Conservation (phyloP, 495 filamentous ascomycete genomes). For the Xylaria acuta region DNA sequence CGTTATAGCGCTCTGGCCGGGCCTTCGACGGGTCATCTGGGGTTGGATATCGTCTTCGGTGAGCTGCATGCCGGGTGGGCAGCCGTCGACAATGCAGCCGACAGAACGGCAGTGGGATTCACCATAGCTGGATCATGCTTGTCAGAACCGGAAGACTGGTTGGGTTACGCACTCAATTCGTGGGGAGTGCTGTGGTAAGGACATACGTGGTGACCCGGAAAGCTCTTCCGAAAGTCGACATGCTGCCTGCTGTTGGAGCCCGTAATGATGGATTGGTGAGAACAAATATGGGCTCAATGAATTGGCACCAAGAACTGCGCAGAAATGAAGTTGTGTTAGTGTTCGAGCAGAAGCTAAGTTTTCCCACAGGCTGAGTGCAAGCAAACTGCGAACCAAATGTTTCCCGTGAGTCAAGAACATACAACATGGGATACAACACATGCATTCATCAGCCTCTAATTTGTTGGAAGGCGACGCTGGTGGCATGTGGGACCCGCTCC, state of each 20-base stretch:
- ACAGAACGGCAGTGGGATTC: slow-evolving; percentile 93
- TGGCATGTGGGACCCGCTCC: slow-evolving; percentile 15
- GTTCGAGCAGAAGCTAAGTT: no score
- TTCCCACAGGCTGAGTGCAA: no score
- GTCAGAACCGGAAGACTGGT: slow-evolving; percentile 16
- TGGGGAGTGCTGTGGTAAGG: neutral
- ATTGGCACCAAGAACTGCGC: no score
- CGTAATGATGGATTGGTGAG: neutral
- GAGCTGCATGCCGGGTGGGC: slow-evolving; percentile 87
- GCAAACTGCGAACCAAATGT: neutral
- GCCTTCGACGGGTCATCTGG: slow-evolving; percentile 89
- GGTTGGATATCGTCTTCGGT: slow-evolving; percentile 92
- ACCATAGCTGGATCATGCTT: slow-evolving; percentile 67
- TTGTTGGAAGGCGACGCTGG: slow-evolving; percentile 18
- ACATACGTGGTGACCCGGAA: slow-evolving; percentile 87
- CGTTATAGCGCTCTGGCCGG: slow-evolving; percentile 87
- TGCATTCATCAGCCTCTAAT: neutral
- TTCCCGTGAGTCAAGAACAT: neutral
- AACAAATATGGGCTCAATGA: neutral
- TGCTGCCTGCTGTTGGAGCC: slow-evolving; percentile 43
- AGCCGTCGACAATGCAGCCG: slow-evolving; percentile 87
- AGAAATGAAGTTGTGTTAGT: no score
- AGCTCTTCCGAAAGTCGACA: slow-evolving; percentile 91
- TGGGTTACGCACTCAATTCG: neutral
- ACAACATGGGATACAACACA: neutral